A percentile compares a stretch with the other conserved stretches of the same genome.
Evolutionary conservation across 129 eudicot species (phyloP).

Genomic region (Chrysanthemum makinoi): DNA sequence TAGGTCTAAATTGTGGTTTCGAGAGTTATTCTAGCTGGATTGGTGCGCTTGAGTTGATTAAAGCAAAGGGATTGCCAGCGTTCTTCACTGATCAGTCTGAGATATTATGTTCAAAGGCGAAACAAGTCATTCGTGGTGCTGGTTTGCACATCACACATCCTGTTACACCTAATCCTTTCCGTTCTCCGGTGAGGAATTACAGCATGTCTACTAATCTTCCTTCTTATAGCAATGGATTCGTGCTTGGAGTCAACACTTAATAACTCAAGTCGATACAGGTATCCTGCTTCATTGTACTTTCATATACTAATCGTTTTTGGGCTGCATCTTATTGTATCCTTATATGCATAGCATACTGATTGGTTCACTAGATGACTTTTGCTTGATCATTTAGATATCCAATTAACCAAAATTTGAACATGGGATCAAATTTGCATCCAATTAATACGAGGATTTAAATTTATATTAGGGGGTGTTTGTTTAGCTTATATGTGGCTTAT

Average conservation of each 20-base stretch:
- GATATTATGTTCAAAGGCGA: constrained; percentile 41
- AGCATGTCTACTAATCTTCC: constrained; percentile 40
- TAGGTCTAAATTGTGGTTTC: constrained; percentile 45
- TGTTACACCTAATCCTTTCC: constrained; percentile 57
- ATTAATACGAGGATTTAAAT: too few species aligned
- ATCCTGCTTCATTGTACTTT: neutral
- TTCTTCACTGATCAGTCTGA: constrained; percentile 49
- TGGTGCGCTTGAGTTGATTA: constrained; percentile 46
- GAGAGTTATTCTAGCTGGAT: constrained; percentile 43
- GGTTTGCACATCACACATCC: constrained; percentile 49
- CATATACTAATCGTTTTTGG: neutral
- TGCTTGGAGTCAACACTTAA: constrained; percentile 50
- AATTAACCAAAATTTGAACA: too few species aligned
- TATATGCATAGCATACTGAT: neutral
- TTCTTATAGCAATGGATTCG: constrained; percentile 44
- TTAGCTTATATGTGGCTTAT: too few species aligned
- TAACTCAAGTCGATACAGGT: neutral
- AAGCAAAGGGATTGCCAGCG: constrained; percentile 37
- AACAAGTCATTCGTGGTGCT: constrained; percentile 39
- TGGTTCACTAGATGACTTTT: too few species aligned
- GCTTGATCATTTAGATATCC: too few species aligned
- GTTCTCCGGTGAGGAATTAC: constrained; percentile 45
- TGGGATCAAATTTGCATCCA: too few species aligned
- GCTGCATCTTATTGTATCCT: neutral
- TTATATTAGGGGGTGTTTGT: too few species aligned